Percentiles rank a stretch among this genome's conserved stretches.
phyloP scores from a whole-genome alignment of 805 yeast genomes.

The Starmerella roubikii region DNA sequence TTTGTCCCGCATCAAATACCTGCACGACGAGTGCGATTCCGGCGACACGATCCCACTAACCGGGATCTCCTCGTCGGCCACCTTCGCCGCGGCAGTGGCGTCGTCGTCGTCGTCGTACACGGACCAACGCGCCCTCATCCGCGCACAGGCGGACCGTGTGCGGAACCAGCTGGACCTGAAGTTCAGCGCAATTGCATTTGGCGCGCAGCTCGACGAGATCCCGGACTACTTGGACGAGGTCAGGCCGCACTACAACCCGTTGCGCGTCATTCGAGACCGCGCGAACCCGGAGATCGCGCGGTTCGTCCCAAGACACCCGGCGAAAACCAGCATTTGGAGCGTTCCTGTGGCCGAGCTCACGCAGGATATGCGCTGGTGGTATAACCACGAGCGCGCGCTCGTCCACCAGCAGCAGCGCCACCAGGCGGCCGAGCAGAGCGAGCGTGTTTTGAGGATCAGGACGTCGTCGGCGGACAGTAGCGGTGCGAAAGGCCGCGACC shows the following conservation, averaged over 20 bases:
- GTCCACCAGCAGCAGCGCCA: conserved; percentile 5
- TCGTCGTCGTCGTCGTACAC: neutral
- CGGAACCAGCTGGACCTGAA: conserved; percentile 24
- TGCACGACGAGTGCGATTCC: conserved; percentile 12
- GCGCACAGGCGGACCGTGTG: conserved; percentile 19
- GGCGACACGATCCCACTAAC: conserved; percentile 5
- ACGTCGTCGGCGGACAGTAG: too few relatives aligned
- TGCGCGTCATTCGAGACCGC: conserved; percentile 69
- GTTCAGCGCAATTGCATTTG: conserved; percentile 19
- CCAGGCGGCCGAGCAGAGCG: neutral
- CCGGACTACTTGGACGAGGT: neutral
- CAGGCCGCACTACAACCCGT: conserved; percentile 45
- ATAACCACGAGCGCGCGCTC: conserved; percentile 3
- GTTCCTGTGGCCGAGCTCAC: conserved; percentile 13
- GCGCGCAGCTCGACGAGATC: conserved; percentile 5
- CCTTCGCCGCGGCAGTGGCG: neutral
- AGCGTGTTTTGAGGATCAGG: neutral
- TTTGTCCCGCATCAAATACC: conserved; percentile 13
- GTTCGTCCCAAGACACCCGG: neutral
- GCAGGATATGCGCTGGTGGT: conserved; percentile 17
- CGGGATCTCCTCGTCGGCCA: conserved; percentile 1
- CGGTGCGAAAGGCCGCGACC: too few relatives aligned
- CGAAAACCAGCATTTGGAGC: conserved; percentile 10
- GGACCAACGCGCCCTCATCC: conserved; percentile 13
- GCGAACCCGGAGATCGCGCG: conserved; percentile 17